phyloP scores from a whole-genome alignment of 2,329 filamentous ascomycete genomes.

The Sclerotinia nivalis region DNA sequence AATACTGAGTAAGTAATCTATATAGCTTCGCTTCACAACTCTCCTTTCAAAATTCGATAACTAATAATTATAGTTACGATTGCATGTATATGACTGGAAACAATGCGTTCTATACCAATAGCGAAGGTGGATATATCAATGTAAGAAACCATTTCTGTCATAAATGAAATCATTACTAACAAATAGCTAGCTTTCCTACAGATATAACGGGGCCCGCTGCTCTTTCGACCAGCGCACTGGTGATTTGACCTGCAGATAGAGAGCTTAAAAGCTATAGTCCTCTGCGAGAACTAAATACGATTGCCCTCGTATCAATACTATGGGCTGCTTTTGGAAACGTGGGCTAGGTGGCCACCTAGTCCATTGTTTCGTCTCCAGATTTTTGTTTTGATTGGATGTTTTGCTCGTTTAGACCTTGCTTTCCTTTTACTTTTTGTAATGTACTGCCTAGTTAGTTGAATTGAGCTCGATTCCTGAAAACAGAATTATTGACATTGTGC shows the following conservation, averaged over 20 bases:
- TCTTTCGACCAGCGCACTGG: background rate
- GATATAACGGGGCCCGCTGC: background rate
- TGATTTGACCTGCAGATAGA: background rate
- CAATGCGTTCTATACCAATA: background rate
- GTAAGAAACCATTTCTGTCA: background rate
- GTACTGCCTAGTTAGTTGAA: background rate
- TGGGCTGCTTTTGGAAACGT: background rate
- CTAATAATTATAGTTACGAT: background rate
- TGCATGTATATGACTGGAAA: conserved; percentile 5
- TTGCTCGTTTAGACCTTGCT: background rate
- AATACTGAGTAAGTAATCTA: background rate
- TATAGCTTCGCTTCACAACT: background rate
- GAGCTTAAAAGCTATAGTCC: background rate
- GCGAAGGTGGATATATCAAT: background rate
- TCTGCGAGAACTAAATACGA: background rate
- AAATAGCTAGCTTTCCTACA: background rate
- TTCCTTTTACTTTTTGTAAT: background rate
- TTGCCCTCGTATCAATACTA: too few relatives aligned
- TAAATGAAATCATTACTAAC: background rate
- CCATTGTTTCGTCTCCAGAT: background rate
- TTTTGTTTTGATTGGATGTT: background rate
- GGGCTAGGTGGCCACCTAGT: background rate
- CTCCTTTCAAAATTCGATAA: background rate
- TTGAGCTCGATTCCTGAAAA: background rate
- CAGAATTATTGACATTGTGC: too few relatives aligned